Percentiles rank a stretch among this genome's conserved stretches.
These are phyloP conservation scores for Tephrocybe sp. DNA, from an alignment of 768 basidiomycete genomes.

Conservation along the genomic window DNA sequence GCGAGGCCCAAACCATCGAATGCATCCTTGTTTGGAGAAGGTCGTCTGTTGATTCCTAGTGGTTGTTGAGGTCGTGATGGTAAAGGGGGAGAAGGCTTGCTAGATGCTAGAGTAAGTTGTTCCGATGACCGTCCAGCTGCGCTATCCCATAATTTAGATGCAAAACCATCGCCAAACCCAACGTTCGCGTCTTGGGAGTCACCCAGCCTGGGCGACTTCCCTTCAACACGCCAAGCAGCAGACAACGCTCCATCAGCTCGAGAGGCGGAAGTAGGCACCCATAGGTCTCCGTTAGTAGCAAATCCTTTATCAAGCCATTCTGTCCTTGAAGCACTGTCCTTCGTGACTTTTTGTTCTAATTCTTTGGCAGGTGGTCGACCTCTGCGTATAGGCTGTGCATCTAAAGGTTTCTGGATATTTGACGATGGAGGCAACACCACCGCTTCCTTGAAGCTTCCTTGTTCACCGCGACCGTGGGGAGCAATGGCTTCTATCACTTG, in stretches of 20 bases:
- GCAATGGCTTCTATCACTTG: slow-evolving; percentile 79
- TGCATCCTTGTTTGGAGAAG: slow-evolving; percentile 56
- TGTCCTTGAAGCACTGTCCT: slow-evolving; percentile 11
- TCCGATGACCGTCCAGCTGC: slow-evolving; percentile 34
- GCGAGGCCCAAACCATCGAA: slow-evolving; percentile 73
- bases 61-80: slow-evolving; percentile 6
- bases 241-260: slow-evolving; percentile 22
- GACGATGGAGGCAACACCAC: slow-evolving; percentile 30
- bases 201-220: slow-evolving; percentile 17
- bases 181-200: slow-evolving; percentile 21
- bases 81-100: slow-evolving; percentile 14
- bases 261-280: slow-evolving; percentile 25
- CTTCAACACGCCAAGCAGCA: slow-evolving; percentile 42
- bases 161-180: slow-evolving; percentile 72
- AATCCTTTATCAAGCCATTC: slow-evolving; percentile 40
- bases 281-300: slow-evolving; percentile 44
- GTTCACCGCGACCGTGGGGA: slow-evolving; percentile 75
- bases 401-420: slow-evolving; percentile 32
- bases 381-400: slow-evolving; percentile 12
- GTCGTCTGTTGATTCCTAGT: slow-evolving; percentile 11
- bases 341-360: slow-evolving; percentile 3
- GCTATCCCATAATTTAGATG: slow-evolving; percentile 53
- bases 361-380: slow-evolving; percentile 15
- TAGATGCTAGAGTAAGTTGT: slow-evolving; percentile 15
- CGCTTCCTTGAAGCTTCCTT: slow-evolving; percentile 34